These are phyloP conservation scores for Thermochaetoides thermophila DNA, from an alignment of 495 filamentous ascomycete species.

Conservation along the genomic window DNA sequence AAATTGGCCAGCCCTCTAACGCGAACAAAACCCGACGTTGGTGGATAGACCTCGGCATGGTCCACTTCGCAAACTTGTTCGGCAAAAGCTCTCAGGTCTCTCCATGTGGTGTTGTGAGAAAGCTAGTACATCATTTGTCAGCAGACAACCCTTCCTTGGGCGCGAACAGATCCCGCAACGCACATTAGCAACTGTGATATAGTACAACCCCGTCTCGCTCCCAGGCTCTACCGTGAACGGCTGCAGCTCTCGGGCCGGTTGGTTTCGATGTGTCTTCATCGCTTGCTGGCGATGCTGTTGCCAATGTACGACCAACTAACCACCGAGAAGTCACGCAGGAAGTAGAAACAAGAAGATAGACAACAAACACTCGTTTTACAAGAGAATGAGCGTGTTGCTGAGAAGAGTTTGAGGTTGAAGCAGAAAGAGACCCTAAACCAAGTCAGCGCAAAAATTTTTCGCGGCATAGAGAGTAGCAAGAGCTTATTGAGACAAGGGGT, in stretches of 20 bases:
- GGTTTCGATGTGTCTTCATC: slow-evolving; percentile 3
- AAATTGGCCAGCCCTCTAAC: slow-evolving; percentile 11
- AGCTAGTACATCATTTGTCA: slow-evolving; percentile 8
- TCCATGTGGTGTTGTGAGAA: slow-evolving; percentile 11
- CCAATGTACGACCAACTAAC: too few species aligned
- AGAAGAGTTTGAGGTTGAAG: too few species aligned
- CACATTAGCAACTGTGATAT: slow-evolving; percentile 13
- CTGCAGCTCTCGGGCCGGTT: slow-evolving; percentile 1
- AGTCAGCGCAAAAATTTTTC: too few species aligned
- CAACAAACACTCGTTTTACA: too few species aligned
- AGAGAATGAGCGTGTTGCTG: too few species aligned
- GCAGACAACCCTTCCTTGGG: too few species aligned
- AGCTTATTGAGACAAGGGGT: too few species aligned
- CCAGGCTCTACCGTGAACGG: slow-evolving; percentile 8
- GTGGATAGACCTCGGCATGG: slow-evolving; percentile 10
- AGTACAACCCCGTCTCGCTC: slow-evolving; percentile 10
- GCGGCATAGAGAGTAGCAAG: too few species aligned
- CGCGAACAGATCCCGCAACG: too few species aligned
- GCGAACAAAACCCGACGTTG: slow-evolving; percentile 10
- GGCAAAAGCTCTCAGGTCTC: slow-evolving; percentile 10
- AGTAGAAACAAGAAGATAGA: too few species aligned
- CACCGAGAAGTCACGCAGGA: too few species aligned
- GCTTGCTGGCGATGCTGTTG: background rate
- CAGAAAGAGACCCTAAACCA: too few species aligned
- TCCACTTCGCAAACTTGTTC: slow-evolving; percentile 9